Percentiles rank a stretch among this genome's conserved stretches.
Evolutionary conservation across 1,139 yeast species (phyloP).

Genomic region (Kurtzmaniella quercitrusa): DNA sequence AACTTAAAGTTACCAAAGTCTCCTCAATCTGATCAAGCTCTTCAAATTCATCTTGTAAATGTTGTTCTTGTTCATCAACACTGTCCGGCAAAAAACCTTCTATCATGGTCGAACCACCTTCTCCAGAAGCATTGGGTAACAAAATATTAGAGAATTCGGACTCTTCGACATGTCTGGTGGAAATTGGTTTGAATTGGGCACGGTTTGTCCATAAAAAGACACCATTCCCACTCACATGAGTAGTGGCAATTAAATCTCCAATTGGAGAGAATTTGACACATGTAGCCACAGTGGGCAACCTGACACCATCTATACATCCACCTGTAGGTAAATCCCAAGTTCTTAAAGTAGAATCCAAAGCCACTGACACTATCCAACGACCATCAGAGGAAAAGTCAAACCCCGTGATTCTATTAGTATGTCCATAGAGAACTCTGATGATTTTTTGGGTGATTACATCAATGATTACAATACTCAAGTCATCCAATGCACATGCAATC

Average conservation of each 20-base stretch:
- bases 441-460: constrained; percentile 79
- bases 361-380: constrained; percentile 85
- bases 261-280: constrained; percentile 76
- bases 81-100: constrained; percentile 63
- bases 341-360: constrained; percentile 82
- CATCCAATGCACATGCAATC: constrained; percentile 82
- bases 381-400: constrained; percentile 94
- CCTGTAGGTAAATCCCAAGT: constrained; percentile 99
- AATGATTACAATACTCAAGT: constrained; percentile 75
- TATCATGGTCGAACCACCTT: constrained; percentile 68
- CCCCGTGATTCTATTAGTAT: constrained; percentile 81
- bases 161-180: constrained; percentile 75
- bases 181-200: constrained; percentile 73
- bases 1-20: constrained; percentile 66
- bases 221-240: constrained; percentile 90
- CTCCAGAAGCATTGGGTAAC: constrained; percentile 78
- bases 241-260: constrained; percentile 89
- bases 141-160: constrained; percentile 58
- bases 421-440: constrained; percentile 89
- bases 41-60: constrained; percentile 34
- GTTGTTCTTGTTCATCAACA: constrained; percentile 22
- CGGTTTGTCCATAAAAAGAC: constrained; percentile 89
- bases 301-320: constrained; percentile 90
- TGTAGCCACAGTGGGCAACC: constrained; percentile 75
- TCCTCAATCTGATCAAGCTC: constrained; percentile 65